phyloP scores from a whole-genome alignment of 352 stramenopile species.

The Globisporangium alternatum region DNA sequence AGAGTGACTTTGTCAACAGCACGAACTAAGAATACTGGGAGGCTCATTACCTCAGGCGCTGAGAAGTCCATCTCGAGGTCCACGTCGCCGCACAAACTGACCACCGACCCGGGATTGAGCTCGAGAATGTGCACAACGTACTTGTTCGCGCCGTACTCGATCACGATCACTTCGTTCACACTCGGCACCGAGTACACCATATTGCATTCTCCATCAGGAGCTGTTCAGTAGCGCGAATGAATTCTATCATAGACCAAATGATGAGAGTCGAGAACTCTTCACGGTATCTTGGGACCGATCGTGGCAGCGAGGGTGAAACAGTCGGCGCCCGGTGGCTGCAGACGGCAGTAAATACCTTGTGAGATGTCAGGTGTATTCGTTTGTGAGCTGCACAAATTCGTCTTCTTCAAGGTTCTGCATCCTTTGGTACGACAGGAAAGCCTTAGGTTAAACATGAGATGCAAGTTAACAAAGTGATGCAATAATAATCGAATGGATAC shows the following conservation, averaged over 20 bases:
- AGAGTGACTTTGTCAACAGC: not conserved
- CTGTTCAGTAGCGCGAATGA: constrained; percentile 11
- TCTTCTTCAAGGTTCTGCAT: constrained; percentile 63
- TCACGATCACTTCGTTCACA: constrained; percentile 44
- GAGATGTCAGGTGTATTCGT: constrained; percentile 18
- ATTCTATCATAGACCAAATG: not conserved
- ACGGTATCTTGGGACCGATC: constrained; percentile 57
- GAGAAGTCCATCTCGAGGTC: constrained; percentile 63
- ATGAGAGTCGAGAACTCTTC: no score
- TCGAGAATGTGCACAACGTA: constrained; percentile 52
- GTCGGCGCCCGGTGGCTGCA: constrained; percentile 39
- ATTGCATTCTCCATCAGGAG: constrained; percentile 56
- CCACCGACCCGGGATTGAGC: constrained; percentile 38
- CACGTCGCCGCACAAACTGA: constrained; percentile 66
- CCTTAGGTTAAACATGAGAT: no score
- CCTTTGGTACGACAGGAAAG: constrained; percentile 64
- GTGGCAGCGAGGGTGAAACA: constrained; percentile 54
- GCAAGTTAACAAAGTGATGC: no score
- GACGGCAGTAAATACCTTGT: constrained; percentile 45
- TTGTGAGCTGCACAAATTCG: constrained; percentile 31
- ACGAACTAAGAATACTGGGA: not conserved
- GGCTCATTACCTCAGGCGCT: constrained; percentile 8
- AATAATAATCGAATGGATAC: no score
- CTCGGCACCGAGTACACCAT: constrained; percentile 56
- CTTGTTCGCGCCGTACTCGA: constrained; percentile 41